Percentiles rank a stretch among this genome's conserved stretches.
Evolutionary conservation across 805 yeast genomes (phyloP).

Genomic region (Saccharomycopsis sp.): DNA sequence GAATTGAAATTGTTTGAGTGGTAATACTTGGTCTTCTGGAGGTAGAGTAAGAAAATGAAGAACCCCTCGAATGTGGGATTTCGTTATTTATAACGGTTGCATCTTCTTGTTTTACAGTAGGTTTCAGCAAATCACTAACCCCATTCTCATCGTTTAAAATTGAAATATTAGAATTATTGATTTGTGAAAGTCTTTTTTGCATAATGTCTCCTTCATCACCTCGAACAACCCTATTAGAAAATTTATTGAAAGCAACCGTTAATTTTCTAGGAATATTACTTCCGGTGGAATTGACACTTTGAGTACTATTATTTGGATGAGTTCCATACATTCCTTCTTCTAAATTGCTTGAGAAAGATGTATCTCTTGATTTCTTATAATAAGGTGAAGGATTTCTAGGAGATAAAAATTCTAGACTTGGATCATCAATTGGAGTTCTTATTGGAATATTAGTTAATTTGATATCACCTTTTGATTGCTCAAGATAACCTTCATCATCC

Average conservation of each 20-base stretch:
- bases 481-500: conserved; percentile 1
- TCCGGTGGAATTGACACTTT: conserved; percentile 8
- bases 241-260: conserved; percentile 14
- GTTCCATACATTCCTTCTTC: conserved; percentile 6
- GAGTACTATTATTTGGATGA: conserved; percentile 5
- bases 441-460: conserved; percentile 15
- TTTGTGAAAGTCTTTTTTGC: conserved; percentile 2
- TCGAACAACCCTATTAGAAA: conserved; percentile 15
- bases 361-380: not conserved
- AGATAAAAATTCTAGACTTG: conserved; percentile 11
- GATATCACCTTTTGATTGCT: conserved; percentile 8
- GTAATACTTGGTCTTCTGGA: not conserved
- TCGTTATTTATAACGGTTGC: not conserved
- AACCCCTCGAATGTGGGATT: too few relatives aligned
- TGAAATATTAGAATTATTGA: conserved; percentile 1
- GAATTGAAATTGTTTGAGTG: not conserved
- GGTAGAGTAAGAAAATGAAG: not conserved
- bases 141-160: conserved; percentile 13
- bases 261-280: conserved; percentile 11
- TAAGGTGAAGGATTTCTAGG: conserved; percentile 2
- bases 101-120: not conserved
- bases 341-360: not conserved
- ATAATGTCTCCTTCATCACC: conserved; percentile 14
- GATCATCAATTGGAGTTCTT: conserved; percentile 8
- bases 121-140: conserved; percentile 4